Base-by-base conservation (phyloP, 768 basidiomycete genomes). In the Lentinula aciculospora region DNA sequence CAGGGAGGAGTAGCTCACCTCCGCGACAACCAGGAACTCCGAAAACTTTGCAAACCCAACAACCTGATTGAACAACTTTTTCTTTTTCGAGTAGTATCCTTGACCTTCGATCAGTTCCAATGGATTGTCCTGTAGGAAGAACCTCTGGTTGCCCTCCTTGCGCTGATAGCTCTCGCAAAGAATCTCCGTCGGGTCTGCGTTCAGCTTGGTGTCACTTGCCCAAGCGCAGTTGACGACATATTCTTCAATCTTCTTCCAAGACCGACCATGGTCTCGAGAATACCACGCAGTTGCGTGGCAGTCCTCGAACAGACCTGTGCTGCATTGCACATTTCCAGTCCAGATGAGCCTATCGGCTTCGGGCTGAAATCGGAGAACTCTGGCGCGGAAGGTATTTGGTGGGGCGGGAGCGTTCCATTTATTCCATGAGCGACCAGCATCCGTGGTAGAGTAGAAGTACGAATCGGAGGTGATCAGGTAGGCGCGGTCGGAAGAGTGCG, bases 31-130 rank as follows among this genome's bases (percentile, higher is more conserved):
- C 68, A 98, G 78, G 69, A 90, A 99, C 74, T 99, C 93, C 0
- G 92, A 92, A 71, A 99, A 99, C 73, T 94, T 95, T 0, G 97
- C 88, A 74, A 95, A 98, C 6, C 97, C 97, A 62, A 94, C 93
- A 55, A 99, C 86, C 42, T 84, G 77, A 46, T 92, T 83, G 65
- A 98, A 99, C 21, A 97, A 69, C 67, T 82, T 89, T 60, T 75
- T 84, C 76, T 84, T 88, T 61, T 79, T 83, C 47, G 62, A 62
- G 67, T 85, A 98, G 74, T 83, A 98, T 56, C 85, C 76, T 10
- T 76, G 69, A 0, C 97, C 96, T 12, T 83, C 81, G 25, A 95
- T 79, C 44, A 98, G 76, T 68, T 95, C 81, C 54, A 98, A 66
- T 15, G 89, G 84, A 65, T 91, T 70, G 12, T 44, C 53, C 0